Evolutionary conservation across 2,329 filamentous ascomycete species (phyloP).

Genomic region (Blastomyces silverae): DNA sequence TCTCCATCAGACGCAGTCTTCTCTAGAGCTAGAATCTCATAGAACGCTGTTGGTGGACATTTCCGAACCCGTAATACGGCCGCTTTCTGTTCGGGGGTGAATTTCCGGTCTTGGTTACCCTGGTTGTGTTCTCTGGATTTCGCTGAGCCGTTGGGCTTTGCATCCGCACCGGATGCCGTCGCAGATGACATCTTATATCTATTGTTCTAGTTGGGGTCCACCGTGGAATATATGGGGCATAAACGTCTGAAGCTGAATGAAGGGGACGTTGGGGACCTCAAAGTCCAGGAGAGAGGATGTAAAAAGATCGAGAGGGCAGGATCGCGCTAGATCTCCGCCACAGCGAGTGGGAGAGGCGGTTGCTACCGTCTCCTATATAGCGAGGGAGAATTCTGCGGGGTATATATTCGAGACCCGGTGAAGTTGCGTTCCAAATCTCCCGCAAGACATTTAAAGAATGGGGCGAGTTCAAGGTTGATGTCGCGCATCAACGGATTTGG

Average conservation of each 20-base stretch:
- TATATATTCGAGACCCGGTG: background rate
- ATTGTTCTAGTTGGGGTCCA: background rate
- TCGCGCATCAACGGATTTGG: background rate
- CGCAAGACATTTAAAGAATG: background rate
- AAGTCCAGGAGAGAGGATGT: background rate
- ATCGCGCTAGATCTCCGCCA: background rate
- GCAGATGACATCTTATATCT: constrained; percentile 36
- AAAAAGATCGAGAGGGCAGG: background rate
- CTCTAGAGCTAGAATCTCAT: constrained; percentile 81
- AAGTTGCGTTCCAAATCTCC: background rate
- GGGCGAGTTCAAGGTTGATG: constrained; percentile 1
- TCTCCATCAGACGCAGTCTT: constrained; percentile 65
- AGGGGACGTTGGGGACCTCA: too few species aligned
- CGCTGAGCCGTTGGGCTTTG: constrained; percentile 36
- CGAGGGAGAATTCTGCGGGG: background rate
- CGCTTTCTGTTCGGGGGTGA: constrained; percentile 82
- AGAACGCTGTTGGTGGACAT: constrained; percentile 82
- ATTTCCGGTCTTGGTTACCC: constrained; percentile 53
- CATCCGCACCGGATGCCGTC: constrained; percentile 43
- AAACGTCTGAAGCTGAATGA: background rate
- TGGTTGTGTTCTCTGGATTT: constrained; percentile 45
- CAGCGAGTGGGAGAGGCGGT: constrained; percentile 8
- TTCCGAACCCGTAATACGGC: constrained; percentile 82
- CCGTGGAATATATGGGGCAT: background rate
- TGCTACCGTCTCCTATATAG: background rate